Evolutionary conservation across 805 yeast genomes (phyloP), one percentile per base, ranked within the genome.

Genomic region (Candida germanica): DNA sequence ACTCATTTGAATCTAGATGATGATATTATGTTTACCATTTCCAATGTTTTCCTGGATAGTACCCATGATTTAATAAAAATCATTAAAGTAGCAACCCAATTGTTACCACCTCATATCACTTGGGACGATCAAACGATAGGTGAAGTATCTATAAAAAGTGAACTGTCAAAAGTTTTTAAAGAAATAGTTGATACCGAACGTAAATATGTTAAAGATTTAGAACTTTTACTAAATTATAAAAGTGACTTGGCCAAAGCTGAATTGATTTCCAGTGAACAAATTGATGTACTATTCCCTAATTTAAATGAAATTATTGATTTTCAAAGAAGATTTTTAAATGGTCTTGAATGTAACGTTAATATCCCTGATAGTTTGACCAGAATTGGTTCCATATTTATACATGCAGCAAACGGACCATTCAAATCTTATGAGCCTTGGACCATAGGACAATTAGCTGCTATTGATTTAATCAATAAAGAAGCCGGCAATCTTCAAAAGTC

Each of bases 381-480:
- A 43, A 78, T 91, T 30, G 98, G 98, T 2, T 83, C 95, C 1
- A 73, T 89, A 1, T 91, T 93, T 57, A 71, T 85, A 42, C 94
- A 83, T 58, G 86, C 93, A 8, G 85, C 89, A 22, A 59, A 66
- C 20, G 78, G 80, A 24, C 91, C 88, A 18, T 93, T 93, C 64
- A 81, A 79, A 44, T 78, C 87, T 7, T 93, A 93, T 60, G 96
- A 88, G 58, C 88, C 95, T 6, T 93, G 96, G 91, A 86, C 97
- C 17, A 72, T 88, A 36, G 91, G 91, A 40, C 97, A 87, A 59
- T 78, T 79, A 47, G 79, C 87, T 3, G 96, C 98, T 1, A 75
- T 87, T 28, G 95, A 87, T 38, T 73, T 87, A 37, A 84, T 93
- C 25, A 68, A 71, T 29, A 74, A 72, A 46, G 87, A 85, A 46